Conservation (phyloP, 352 stramenopile genomes). For the Globisporangium echinulatum region DNA sequence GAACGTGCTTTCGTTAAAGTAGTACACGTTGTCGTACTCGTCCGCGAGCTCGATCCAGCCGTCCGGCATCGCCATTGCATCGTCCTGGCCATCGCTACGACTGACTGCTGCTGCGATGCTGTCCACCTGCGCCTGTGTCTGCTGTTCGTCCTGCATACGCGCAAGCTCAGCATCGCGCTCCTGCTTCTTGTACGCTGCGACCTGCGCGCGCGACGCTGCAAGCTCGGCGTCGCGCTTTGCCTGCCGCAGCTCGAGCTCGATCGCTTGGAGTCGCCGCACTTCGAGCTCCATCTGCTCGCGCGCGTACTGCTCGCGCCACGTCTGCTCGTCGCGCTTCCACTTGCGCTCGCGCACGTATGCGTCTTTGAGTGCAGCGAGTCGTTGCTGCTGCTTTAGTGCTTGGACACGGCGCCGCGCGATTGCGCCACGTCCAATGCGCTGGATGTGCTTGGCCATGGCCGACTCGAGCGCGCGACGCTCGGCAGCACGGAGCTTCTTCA, state of each 20-base stretch:
- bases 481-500: constrained; percentile 28
- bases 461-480: constrained; percentile 26
- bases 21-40: constrained; percentile 55
- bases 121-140: constrained; percentile 10
- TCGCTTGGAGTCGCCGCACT: constrained; percentile 30
- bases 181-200: constrained; percentile 30
- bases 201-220: constrained; percentile 43
- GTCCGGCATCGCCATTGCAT: background rate
- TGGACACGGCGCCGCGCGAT: constrained; percentile 26
- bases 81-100: constrained; percentile 2
- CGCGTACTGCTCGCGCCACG: constrained; percentile 29
- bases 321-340: constrained; percentile 41
- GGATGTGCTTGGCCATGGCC: constrained; percentile 25
- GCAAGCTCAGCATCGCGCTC: constrained; percentile 14
- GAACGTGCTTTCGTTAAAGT: constrained; percentile 44
- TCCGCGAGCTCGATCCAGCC: constrained; percentile 30
- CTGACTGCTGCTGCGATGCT: constrained; percentile 2
- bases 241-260: constrained; percentile 42
- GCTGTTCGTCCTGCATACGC: constrained; percentile 9
- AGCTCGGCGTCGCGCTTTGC: constrained; percentile 58
- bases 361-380: constrained; percentile 38
- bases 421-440: constrained; percentile 28
- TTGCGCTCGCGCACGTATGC: constrained; percentile 53
- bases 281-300: constrained; percentile 55
- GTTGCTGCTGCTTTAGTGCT: constrained; percentile 21